Evolutionary conservation across 164 flowering plant genomes (phyloP).

Genomic region (Sextonia rubra): DNA sequence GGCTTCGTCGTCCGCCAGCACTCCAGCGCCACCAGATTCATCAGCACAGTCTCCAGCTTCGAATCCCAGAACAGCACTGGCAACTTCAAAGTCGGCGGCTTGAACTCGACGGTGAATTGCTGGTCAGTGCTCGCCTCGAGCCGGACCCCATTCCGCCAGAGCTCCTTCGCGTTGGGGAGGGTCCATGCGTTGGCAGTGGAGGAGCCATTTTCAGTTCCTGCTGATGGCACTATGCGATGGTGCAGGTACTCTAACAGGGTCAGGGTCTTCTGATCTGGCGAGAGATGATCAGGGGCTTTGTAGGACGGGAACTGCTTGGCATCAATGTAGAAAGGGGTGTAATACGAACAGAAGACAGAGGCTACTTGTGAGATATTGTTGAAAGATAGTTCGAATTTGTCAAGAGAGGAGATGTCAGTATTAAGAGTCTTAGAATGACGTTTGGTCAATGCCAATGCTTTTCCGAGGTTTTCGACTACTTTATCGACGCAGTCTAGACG

Average conservation of each 20-base stretch:
- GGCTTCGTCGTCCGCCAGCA: not conserved
- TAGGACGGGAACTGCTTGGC: not conserved
- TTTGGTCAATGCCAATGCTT: not conserved
- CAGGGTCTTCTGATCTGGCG: not conserved
- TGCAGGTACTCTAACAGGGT: constrained; percentile 10
- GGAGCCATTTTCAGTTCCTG: not conserved
- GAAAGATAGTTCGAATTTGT: not conserved
- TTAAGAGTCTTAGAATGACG: no score
- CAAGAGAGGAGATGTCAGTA: not conserved
- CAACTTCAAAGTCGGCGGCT: not conserved
- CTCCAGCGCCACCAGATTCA: not conserved
- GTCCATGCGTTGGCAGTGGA: not conserved
- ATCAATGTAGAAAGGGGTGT: constrained; percentile 7
- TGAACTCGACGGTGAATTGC: not conserved
- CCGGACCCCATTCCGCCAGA: not conserved
- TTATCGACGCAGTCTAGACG: not conserved
- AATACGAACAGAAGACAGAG: constrained; percentile 8
- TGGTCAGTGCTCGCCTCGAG: not conserved
- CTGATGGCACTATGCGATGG: not conserved
- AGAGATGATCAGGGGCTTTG: not conserved
- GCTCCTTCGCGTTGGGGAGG: not conserved
- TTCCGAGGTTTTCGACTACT: not conserved
- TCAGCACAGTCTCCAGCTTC: not conserved
- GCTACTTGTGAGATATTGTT: not conserved
- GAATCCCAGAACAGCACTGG: not conserved